These are phyloP conservation scores for Brasilioporus rufonigricans DNA, from an alignment of 768 basidiomycete genomes.

Conservation along the genomic window DNA sequence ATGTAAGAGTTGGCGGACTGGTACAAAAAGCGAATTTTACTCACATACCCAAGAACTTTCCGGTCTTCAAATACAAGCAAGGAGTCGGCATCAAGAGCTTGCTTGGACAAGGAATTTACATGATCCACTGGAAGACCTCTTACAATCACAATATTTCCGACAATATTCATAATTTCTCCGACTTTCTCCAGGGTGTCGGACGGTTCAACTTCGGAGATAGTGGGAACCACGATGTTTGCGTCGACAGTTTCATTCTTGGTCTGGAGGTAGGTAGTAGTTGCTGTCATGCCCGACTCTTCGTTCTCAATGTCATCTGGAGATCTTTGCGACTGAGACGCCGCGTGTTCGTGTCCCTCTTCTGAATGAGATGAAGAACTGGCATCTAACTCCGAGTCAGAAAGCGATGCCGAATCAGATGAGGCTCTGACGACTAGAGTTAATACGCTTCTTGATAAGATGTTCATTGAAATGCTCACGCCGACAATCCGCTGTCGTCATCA, in stretches of 20 bases:
- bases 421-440: conserved; percentile 27
- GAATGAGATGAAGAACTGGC: conserved; percentile 20
- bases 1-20: conserved; percentile 12
- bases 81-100: conserved; percentile 84
- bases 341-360: conserved; percentile 15
- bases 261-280: conserved; percentile 46
- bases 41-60: conserved; percentile 86
- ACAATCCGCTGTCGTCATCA: conserved; percentile 37
- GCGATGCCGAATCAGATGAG: conserved; percentile 36
- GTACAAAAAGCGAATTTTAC: conserved; percentile 30
- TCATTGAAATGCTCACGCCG: conserved; percentile 19
- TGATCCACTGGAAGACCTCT: conserved; percentile 52
- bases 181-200: conserved; percentile 71
- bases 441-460: conserved; percentile 4
- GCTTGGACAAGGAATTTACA: conserved; percentile 48
- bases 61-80: conserved; percentile 88
- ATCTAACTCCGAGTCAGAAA: conserved; percentile 34
- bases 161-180: conserved; percentile 74
- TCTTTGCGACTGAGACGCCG: conserved; percentile 5
- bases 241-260: conserved; percentile 73
- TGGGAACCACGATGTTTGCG: conserved; percentile 57
- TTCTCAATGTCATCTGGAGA: conserved; percentile 42
- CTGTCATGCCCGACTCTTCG: conserved; percentile 44
- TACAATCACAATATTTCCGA: conserved; percentile 72
- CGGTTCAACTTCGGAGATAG: conserved; percentile 57